A percentile compares a stretch with the other conserved stretches of the same genome.
Conservation (phyloP, 2,329 filamentous ascomycete species). For the Calonectria hongkongensis region DNA sequence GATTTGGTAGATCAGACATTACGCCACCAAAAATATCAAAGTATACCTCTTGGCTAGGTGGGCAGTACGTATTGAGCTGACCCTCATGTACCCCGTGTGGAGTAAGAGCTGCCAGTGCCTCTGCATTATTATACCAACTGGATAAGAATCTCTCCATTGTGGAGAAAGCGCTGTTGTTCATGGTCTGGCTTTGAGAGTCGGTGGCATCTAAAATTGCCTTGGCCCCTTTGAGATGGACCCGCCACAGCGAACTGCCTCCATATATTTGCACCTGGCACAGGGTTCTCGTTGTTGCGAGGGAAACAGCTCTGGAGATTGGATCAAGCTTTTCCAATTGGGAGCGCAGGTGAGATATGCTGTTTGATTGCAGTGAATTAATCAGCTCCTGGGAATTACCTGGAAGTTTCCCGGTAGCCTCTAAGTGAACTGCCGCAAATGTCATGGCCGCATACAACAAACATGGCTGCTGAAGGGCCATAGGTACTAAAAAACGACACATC, state of each 20-base stretch:
- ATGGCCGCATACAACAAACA: constrained; percentile 44
- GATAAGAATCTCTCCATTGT: constrained; percentile 28
- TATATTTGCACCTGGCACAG: constrained; percentile 46
- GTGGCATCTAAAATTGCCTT: constrained; percentile 36
- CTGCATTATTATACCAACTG: constrained; percentile 47
- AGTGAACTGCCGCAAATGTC: constrained; percentile 43
- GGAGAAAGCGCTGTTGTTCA: not conserved
- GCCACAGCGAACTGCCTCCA: constrained; percentile 40
- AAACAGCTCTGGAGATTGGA: constrained; percentile 31
- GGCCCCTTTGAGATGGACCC: constrained; percentile 41
- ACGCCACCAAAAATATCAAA: constrained; percentile 44
- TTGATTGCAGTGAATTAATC: constrained; percentile 36
- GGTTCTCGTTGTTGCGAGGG: constrained; percentile 41
- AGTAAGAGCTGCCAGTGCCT: constrained; percentile 42
- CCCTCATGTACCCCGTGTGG: constrained; percentile 24
- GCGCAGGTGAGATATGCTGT: constrained; percentile 37
- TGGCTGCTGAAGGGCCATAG: constrained; percentile 41
- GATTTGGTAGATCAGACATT: constrained; percentile 43
- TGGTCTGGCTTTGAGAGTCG: not conserved
- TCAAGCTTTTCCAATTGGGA: constrained; percentile 9
- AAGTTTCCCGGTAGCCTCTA: constrained; percentile 25
- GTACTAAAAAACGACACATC: constrained; percentile 45
- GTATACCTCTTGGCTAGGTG: not conserved
- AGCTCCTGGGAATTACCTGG: constrained; percentile 16
- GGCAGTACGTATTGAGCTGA: not conserved